These are phyloP conservation scores for Fusarium sulawesiense DNA, from an alignment of 2,329 filamentous ascomycete species.

Conservation along the genomic window DNA sequence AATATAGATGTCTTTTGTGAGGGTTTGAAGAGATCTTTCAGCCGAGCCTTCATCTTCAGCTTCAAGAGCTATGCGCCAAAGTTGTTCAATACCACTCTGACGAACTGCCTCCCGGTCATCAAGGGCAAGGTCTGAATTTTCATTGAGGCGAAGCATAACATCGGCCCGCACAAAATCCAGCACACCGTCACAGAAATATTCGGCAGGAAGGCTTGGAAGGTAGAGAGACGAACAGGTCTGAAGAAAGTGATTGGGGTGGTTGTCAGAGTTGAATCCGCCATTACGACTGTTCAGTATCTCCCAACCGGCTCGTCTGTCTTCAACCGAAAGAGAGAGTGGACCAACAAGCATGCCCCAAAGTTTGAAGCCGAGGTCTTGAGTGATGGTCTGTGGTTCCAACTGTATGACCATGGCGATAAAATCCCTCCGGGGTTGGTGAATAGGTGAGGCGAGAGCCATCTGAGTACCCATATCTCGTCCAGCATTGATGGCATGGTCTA, in stretches of 20 bases:
- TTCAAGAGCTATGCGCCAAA: constrained; percentile 86
- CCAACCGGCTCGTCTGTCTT: constrained; percentile 77
- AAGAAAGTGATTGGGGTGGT: constrained; percentile 63
- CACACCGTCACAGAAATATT: constrained; percentile 69
- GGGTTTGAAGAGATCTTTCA: constrained; percentile 72
- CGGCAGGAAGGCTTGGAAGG: constrained; percentile 66
- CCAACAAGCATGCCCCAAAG: constrained; percentile 83
- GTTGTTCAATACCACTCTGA: constrained; percentile 70
- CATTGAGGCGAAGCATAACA: constrained; percentile 60
- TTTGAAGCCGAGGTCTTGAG: constrained; percentile 67
- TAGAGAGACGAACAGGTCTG: constrained; percentile 65
- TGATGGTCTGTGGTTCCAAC: constrained; percentile 71
- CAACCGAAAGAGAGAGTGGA: constrained; percentile 65
- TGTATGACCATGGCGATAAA: constrained; percentile 69
- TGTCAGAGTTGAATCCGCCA: constrained; percentile 54
- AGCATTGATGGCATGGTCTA: constrained; percentile 65
- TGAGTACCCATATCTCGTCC: constrained; percentile 52
- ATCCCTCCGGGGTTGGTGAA: constrained; percentile 66
- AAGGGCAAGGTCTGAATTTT: constrained; percentile 58
- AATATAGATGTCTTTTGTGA: constrained; percentile 79
- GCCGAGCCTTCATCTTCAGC: constrained; percentile 75
- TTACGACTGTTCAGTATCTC: constrained; percentile 65
- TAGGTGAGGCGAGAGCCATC: constrained; percentile 59
- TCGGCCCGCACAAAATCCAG: constrained; percentile 71
- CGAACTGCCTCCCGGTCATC: constrained; percentile 64